Conservation (phyloP, 2,329 filamentous ascomycete genomes). For the Fusarium siculi region DNA sequence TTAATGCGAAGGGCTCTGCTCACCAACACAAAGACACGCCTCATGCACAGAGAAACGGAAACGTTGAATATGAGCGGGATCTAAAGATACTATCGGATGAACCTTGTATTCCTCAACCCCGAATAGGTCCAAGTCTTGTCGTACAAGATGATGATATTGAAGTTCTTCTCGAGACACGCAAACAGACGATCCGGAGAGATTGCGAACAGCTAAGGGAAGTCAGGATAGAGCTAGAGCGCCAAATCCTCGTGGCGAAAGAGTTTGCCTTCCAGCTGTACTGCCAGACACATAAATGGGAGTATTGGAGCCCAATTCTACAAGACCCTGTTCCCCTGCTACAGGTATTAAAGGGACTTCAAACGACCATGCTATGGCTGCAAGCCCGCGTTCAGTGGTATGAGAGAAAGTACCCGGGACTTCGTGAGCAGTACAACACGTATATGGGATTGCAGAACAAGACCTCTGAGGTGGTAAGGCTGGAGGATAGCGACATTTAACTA, state of each 20-base stretch:
- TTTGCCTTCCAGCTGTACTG: neutral
- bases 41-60: neutral
- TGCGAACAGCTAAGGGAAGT: neutral
- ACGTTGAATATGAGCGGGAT: neutral
- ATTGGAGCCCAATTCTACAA: neutral
- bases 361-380: neutral
- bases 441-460: neutral
- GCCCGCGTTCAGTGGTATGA: constrained; percentile 22
- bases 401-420: neutral
- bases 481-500: neutral
- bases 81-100: too few species aligned
- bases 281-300: neutral
- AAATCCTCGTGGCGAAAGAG: neutral
- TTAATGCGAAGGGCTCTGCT: too few species aligned
- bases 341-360: neutral
- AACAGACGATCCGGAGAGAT: neutral
- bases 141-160: neutral
- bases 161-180: neutral
- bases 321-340: neutral
- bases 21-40: neutral
- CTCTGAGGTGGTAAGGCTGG: neutral
- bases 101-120: neutral
- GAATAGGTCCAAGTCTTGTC: neutral
- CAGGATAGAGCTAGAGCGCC: neutral
- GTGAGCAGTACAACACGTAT: neutral